A percentile compares a stretch with the other conserved stretches of the same genome.
Evolutionary conservation across 2,329 filamentous ascomycete genomes (phyloP).

Genomic region (Diaporthe caulivora): DNA sequence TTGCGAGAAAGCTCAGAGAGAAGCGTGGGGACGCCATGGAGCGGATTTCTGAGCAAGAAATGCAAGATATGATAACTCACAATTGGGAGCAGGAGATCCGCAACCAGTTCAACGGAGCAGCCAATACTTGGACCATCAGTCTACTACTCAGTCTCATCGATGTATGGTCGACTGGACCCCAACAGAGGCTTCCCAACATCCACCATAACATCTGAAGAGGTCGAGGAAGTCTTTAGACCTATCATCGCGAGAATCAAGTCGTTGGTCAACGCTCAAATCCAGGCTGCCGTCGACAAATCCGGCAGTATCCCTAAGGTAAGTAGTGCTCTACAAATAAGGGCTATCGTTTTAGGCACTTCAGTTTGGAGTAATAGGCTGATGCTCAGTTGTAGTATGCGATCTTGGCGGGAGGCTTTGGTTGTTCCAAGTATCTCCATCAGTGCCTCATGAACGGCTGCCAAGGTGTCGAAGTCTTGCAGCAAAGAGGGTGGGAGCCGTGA

Average conservation of each 20-base stretch:
- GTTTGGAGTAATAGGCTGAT: not conserved
- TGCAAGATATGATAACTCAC: not conserved
- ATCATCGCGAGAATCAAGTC: conserved; percentile 41
- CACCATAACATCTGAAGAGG: conserved; percentile 39
- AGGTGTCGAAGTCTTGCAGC: conserved; percentile 47
- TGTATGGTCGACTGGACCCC: not conserved
- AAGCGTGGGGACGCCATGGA: conserved; percentile 32
- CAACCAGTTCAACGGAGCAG: conserved; percentile 38
- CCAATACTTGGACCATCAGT: conserved; percentile 35
- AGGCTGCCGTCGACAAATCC: conserved; percentile 40
- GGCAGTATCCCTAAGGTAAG: conserved; percentile 45
- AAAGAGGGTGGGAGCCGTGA: conserved; percentile 49
- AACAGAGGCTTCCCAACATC: not conserved
- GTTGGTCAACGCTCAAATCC: conserved; percentile 46
- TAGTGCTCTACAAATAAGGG: not conserved
- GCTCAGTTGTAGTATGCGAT: conserved; percentile 49
- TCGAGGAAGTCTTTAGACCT: conserved; percentile 44
- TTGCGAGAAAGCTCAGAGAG: conserved; percentile 43
- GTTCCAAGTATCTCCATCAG: conserved; percentile 46
- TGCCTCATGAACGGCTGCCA: conserved; percentile 32
- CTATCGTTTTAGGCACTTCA: too few species aligned
- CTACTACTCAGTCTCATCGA: conserved; percentile 20
- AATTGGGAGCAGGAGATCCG: conserved; percentile 48
- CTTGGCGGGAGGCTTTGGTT: conserved; percentile 55
- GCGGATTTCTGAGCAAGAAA: not conserved